Evolutionary conservation across 768 basidiomycete species (phyloP).

Genomic region (Gelatoporia subvermispora): DNA sequence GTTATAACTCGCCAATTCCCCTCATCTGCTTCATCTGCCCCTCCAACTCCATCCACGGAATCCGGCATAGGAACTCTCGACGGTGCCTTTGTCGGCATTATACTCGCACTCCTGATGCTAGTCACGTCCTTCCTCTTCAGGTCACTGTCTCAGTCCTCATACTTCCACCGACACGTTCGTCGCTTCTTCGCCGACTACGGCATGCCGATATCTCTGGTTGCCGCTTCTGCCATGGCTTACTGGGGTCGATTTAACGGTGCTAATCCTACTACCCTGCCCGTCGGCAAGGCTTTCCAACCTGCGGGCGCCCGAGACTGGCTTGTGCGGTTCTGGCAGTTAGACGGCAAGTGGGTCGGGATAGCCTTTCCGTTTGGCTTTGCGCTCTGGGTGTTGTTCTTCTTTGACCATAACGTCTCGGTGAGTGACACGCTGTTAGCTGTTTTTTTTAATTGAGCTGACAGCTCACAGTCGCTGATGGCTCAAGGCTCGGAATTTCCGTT

Average conservation of each 20-base stretch:
- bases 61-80: slow-evolving; percentile 29
- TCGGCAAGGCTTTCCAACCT: slow-evolving; percentile 63
- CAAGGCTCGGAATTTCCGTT: slow-evolving; percentile 87
- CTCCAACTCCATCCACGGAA: slow-evolving; percentile 10
- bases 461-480: slow-evolving; percentile 76
- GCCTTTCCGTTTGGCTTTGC: slow-evolving; percentile 87
- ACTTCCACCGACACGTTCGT: slow-evolving; percentile 71
- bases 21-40: not conserved
- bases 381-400: slow-evolving; percentile 90
- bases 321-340: slow-evolving; percentile 84
- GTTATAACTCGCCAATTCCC: slow-evolving; percentile 71
- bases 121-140: slow-evolving; percentile 72
- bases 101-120: slow-evolving; percentile 76
- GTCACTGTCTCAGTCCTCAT: slow-evolving; percentile 51
- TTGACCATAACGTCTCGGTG: slow-evolving; percentile 92
- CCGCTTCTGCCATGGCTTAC: slow-evolving; percentile 72
- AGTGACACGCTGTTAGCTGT: slow-evolving; percentile 21
- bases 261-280: slow-evolving; percentile 63
- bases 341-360: slow-evolving; percentile 84
- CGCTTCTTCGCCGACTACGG: slow-evolving; percentile 83
- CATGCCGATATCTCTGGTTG: slow-evolving; percentile 83
- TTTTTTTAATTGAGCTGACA: not conserved
- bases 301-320: slow-evolving; percentile 76
- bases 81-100: slow-evolving; percentile 58
- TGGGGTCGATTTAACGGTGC: slow-evolving; percentile 73